Conservation (phyloP, 2,329 filamentous ascomycete species). For the Paraconiothyrium sp. region DNA sequence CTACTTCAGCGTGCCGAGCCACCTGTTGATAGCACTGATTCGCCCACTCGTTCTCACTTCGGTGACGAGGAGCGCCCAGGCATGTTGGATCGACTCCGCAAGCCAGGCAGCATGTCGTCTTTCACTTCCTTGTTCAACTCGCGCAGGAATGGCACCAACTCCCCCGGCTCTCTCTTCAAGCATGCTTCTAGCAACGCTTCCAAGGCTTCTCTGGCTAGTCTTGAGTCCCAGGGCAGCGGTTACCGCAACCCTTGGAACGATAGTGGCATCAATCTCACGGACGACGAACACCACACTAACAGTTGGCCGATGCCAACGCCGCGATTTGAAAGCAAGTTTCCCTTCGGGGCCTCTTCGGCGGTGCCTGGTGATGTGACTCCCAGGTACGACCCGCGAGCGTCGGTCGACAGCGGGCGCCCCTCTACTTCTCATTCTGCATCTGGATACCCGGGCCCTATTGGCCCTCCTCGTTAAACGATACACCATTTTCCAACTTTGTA, state of each 20-base stretch:
- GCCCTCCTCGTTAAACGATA: conserved; percentile 81
- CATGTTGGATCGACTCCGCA: conserved; percentile 90
- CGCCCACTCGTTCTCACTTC: conserved; percentile 86
- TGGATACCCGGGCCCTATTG: conserved; percentile 93
- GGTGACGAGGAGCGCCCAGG: conserved; percentile 81
- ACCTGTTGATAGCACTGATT: conserved; percentile 78
- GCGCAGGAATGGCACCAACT: conserved; percentile 91
- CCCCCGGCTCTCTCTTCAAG: conserved; percentile 84
- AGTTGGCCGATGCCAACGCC: conserved; percentile 52
- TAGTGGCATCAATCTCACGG: conserved; percentile 90
- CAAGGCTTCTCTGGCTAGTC: conserved; percentile 93
- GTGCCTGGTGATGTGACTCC: conserved; percentile 82
- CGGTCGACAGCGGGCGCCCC: conserved; percentile 89
- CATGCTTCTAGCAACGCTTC: conserved; percentile 85
- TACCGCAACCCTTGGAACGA: conserved; percentile 99
- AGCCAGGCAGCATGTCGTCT: conserved; percentile 92
- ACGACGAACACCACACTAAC: conserved; percentile 72
- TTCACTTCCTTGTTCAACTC: conserved; percentile 96
- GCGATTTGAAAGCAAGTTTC: conserved; percentile 68
- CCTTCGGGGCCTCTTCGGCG: conserved; percentile 63
- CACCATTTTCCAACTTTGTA: conserved; percentile 46
- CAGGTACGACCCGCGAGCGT: conserved; percentile 82
- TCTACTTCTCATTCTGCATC: conserved; percentile 97
- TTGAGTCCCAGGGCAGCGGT: conserved; percentile 93
- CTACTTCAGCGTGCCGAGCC: conserved; percentile 91